phyloP scores from a whole-genome alignment of 2,329 filamentous ascomycete genomes.

The Huntiella savannae region DNA sequence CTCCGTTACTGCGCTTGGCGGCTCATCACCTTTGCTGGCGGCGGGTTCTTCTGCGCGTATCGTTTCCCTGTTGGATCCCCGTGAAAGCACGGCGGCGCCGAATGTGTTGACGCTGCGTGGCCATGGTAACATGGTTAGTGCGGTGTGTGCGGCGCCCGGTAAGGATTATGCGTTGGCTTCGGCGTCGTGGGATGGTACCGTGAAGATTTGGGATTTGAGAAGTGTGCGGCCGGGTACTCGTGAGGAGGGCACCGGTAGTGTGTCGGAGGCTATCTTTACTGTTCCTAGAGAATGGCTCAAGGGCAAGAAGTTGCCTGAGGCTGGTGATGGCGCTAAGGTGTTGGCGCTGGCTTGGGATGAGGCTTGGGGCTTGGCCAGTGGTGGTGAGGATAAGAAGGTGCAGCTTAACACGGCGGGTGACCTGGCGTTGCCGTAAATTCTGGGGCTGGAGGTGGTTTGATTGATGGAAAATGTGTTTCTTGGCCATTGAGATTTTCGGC shows the following conservation, averaged over 20 bases:
- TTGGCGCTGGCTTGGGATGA: slow-evolving; percentile 75
- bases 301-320: slow-evolving; percentile 42
- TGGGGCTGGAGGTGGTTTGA: neutral
- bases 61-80: slow-evolving; percentile 83
- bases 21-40: slow-evolving; percentile 29
- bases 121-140: slow-evolving; percentile 55
- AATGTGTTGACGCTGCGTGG: slow-evolving; percentile 81
- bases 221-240: slow-evolving; percentile 45
- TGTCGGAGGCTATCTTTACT: slow-evolving; percentile 56
- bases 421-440: slow-evolving; percentile 2
- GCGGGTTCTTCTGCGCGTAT: slow-evolving; percentile 72
- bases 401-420: slow-evolving; percentile 50
- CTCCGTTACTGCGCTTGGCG: slow-evolving; percentile 53
- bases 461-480: neutral
- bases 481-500: neutral
- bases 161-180: slow-evolving; percentile 73
- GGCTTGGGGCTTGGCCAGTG: slow-evolving; percentile 74
- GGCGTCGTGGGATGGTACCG: slow-evolving; percentile 81
- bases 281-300: slow-evolving; percentile 58
- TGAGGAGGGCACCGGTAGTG: slow-evolving; percentile 34
- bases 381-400: slow-evolving; percentile 80
- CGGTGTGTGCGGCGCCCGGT: slow-evolving; percentile 28
- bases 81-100: slow-evolving; percentile 55
- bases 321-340: slow-evolving; percentile 76
- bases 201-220: slow-evolving; percentile 82